phyloP scores from a whole-genome alignment of 2,329 filamentous ascomycete species.

The Fusarium siculi region DNA sequence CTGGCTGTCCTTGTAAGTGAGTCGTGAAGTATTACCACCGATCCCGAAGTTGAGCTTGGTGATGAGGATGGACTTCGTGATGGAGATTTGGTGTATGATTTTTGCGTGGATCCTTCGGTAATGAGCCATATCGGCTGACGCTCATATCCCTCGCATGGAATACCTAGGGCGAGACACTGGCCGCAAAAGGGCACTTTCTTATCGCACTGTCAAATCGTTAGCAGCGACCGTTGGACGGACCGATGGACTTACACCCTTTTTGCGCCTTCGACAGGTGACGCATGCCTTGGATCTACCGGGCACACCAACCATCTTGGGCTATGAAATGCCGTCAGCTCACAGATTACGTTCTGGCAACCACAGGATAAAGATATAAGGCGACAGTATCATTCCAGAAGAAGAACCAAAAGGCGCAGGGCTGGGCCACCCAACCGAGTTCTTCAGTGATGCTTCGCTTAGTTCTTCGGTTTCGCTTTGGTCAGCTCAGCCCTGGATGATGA shows the following conservation, averaged over 20 bases:
- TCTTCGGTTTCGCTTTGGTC: background rate
- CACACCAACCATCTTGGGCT: conserved; percentile 12
- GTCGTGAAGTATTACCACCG: background rate
- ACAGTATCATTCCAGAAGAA: background rate
- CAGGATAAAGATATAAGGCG: background rate
- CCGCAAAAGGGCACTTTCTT: conserved; percentile 3
- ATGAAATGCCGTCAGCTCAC: too few species aligned
- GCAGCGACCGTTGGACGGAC: background rate
- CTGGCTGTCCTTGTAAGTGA: background rate
- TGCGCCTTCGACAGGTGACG: conserved; percentile 12
- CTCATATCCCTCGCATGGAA: conserved; percentile 10
- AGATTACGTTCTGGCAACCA: background rate
- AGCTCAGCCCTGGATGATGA: conserved; percentile 7
- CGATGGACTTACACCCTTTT: conserved; percentile 8
- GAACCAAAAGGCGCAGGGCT: too few species aligned
- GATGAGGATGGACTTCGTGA: background rate
- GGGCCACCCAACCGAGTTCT: background rate
- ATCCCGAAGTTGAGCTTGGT: rapidly evolving
- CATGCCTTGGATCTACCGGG: conserved; percentile 22
- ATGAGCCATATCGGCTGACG: conserved; percentile 17
- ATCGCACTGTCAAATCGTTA: background rate
- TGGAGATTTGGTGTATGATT: background rate
- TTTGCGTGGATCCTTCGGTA: conserved; percentile 3
- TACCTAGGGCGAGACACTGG: conserved; percentile 2
- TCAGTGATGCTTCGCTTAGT: background rate